A percentile compares a stretch with the other conserved stretches of the same genome.
Evolutionary conservation across 176 grass and related monocot genomes (phyloP).

Genomic region (Luzula sylvatica): DNA sequence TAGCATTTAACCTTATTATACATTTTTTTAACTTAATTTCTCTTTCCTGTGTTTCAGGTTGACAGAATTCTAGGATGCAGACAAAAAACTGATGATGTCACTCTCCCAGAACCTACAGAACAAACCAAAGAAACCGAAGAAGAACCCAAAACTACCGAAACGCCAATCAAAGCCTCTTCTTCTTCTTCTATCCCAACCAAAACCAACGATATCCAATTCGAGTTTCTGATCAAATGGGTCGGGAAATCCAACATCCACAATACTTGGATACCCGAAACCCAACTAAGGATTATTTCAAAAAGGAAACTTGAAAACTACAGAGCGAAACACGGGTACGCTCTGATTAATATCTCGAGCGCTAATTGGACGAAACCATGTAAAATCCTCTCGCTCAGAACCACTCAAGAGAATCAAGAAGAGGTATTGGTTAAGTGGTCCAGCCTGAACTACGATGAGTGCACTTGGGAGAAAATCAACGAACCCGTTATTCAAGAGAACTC

Average conservation of each 20-base stretch:
- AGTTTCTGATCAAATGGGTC: slow-evolving; percentile 94
- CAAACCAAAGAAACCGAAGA: slow-evolving; percentile 15
- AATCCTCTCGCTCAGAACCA: slow-evolving; percentile 52
- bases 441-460: slow-evolving; percentile 90
- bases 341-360: slow-evolving; percentile 91
- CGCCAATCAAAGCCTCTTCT: slow-evolving; percentile 11
- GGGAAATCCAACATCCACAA: slow-evolving; percentile 92
- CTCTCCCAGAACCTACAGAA: slow-evolving; percentile 24
- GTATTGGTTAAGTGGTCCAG: slow-evolving; percentile 89
- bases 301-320: slow-evolving; percentile 98
- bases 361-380: slow-evolving; percentile 84
- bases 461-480: slow-evolving; percentile 95
- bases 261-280: slow-evolving; percentile 76
- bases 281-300: slow-evolving; percentile 77
- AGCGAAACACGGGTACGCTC: slow-evolving; percentile 63
- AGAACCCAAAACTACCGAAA: slow-evolving; percentile 10
- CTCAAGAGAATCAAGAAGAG: slow-evolving; percentile 42
- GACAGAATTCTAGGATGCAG: slow-evolving; percentile 86
- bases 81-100: slow-evolving; percentile 31
- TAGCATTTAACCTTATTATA: too few species aligned
- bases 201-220: slow-evolving; percentile 26
- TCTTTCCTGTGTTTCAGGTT: slow-evolving; percentile 47
- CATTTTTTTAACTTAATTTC: slow-evolving; percentile 3
- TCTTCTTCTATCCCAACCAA: neutral
- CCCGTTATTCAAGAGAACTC: slow-evolving; percentile 51